Evolutionary conservation across 164 flowering plant genomes (phyloP).

Genomic region (Piper longum): DNA sequence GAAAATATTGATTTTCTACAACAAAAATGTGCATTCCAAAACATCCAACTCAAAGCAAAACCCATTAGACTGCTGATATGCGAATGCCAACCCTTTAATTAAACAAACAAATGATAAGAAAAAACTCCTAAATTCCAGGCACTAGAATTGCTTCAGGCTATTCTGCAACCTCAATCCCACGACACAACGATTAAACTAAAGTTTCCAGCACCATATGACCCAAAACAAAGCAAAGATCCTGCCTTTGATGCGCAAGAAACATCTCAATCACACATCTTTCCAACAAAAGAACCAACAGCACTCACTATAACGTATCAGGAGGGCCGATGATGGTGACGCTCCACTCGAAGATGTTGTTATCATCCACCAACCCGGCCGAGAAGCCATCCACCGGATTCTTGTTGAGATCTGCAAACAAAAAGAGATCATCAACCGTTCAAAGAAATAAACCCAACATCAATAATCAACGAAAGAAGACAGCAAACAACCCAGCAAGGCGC

Average conservation of each 20-base stretch:
- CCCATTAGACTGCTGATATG: no score
- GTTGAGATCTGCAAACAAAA: conserved; percentile 33
- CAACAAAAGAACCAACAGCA: background rate
- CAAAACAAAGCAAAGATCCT: background rate
- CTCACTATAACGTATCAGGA: conserved; percentile 53
- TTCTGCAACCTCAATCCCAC: background rate
- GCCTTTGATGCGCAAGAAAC: background rate
- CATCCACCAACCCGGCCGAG: conserved; percentile 74
- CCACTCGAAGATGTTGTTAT: conserved; percentile 66
- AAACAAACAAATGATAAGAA: background rate
- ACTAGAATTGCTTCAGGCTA: background rate
- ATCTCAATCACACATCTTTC: background rate
- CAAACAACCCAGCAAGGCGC: background rate
- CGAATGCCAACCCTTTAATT: no score
- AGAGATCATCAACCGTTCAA: background rate
- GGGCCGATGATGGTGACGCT: conserved; percentile 73
- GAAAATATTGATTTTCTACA: no score
- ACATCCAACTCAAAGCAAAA: no score
- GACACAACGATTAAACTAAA: background rate
- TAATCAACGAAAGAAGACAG: background rate
- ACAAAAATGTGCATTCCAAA: no score
- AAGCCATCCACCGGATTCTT: conserved; percentile 77
- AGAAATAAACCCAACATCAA: background rate
- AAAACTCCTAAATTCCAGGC: background rate
- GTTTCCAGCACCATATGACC: background rate